Conservation (phyloP, 129 eudicot genomes). For the Chrysanthemum lavandulifolium region DNA sequence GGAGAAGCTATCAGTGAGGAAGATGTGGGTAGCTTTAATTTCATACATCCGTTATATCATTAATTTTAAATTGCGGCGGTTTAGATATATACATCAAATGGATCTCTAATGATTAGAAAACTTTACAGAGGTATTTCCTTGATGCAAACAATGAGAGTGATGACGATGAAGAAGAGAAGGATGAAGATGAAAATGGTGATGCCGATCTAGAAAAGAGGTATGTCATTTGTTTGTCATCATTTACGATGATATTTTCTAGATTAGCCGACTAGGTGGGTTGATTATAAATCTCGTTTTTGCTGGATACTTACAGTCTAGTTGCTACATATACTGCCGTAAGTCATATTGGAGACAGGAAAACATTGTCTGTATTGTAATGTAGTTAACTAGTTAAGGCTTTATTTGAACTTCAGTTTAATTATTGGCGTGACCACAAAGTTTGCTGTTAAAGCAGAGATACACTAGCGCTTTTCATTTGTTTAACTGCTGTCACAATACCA, state of each 20-base stretch:
- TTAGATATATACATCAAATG: constrained; percentile 2
- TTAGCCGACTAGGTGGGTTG: neutral
- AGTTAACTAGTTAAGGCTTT: neutral
- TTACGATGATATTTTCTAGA: neutral
- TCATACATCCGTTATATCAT: neutral
- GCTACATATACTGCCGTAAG: neutral
- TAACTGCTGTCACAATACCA: neutral
- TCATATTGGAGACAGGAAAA: neutral
- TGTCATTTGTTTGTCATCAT: constrained; percentile 11
- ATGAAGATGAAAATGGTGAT: constrained; percentile 38
- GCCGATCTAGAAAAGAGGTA: constrained; percentile 64
- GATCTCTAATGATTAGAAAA: constrained; percentile 13
- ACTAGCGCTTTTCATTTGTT: neutral
- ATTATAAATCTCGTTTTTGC: neutral
- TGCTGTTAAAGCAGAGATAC: neutral
- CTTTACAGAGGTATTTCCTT: constrained; percentile 75
- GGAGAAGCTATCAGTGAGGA: constrained; percentile 77
- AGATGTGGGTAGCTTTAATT: constrained; percentile 51
- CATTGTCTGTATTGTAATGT: neutral
- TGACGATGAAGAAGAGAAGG: constrained; percentile 52
- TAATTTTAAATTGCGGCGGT: neutral
- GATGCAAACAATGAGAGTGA: constrained; percentile 73
- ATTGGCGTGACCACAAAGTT: neutral
- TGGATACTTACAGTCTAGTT: neutral
- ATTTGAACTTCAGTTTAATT: neutral